Conservation (phyloP, 179 eudicot species). For the Heliamphora pulchella region DNA sequence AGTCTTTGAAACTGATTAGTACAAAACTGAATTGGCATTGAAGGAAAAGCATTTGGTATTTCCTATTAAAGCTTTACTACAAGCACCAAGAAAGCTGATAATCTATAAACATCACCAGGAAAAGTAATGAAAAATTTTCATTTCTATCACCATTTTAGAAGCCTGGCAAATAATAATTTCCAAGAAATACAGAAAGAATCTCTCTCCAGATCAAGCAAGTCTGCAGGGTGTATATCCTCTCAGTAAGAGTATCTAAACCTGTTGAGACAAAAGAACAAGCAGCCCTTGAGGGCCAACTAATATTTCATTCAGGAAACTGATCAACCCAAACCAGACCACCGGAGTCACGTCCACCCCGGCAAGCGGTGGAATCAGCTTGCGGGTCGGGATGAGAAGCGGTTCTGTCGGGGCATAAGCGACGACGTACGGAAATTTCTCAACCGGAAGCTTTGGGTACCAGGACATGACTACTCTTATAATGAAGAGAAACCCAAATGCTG, state of each 20-base stretch:
- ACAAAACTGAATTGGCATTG: too few relatives aligned
- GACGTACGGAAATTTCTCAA: constrained; percentile 72
- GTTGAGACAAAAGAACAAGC: constrained; percentile 84
- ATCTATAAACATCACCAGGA: background rate
- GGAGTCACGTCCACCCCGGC: constrained; percentile 96
- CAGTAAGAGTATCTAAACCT: constrained; percentile 25
- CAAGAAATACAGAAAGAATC: background rate
- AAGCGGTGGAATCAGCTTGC: constrained; percentile 78
- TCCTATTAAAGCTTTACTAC: background rate
- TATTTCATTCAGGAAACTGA: constrained; percentile 82
- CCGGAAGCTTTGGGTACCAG: constrained; percentile 95
- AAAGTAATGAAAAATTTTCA: background rate
- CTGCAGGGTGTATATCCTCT: background rate
- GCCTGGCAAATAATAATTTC: background rate
- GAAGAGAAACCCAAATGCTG: constrained; percentile 75
- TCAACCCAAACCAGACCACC: constrained; percentile 88
- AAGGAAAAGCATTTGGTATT: background rate
- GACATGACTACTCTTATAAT: constrained; percentile 86
- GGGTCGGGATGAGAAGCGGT: constrained; percentile 64
- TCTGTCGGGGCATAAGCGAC: constrained; percentile 88
- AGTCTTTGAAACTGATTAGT: too few relatives aligned
- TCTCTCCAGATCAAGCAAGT: background rate
- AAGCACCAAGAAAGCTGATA: background rate
- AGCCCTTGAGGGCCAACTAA: constrained; percentile 92
- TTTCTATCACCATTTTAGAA: background rate